These are phyloP conservation scores for Arthroderma sp. DNA, from an alignment of 2,329 filamentous ascomycete genomes.

Conservation along the genomic window DNA sequence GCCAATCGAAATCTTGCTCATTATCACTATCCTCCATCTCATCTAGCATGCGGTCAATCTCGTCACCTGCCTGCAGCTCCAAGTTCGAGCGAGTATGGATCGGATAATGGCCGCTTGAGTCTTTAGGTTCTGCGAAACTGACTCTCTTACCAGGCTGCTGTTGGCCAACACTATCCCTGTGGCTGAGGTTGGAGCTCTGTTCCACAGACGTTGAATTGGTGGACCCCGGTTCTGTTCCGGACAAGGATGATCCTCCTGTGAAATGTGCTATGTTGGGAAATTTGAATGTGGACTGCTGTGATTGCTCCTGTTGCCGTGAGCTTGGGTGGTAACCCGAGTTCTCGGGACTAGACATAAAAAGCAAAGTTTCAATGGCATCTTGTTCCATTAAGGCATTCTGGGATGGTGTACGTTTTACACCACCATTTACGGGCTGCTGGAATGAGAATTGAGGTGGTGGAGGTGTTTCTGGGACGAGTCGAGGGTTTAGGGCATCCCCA, in stretches of 20 bases:
- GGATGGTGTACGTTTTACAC: slow-evolving; percentile 24
- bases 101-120: neutral
- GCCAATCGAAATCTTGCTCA: slow-evolving; percentile 14
- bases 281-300: slow-evolving; percentile 6
- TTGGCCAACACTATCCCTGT: too few species aligned
- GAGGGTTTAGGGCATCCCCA: slow-evolving; percentile 12
- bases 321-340: slow-evolving; percentile 32
- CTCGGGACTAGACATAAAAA: slow-evolving; percentile 39
- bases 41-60: slow-evolving; percentile 20
- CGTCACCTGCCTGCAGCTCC: slow-evolving; percentile 13
- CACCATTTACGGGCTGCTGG: slow-evolving; percentile 14
- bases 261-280: slow-evolving; percentile 6
- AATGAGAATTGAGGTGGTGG: slow-evolving; percentile 17
- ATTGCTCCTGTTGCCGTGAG: slow-evolving; percentile 17
- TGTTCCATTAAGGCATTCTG: slow-evolving; percentile 36
- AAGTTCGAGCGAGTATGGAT: slow-evolving; percentile 4
- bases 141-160: slow-evolving; percentile 5
- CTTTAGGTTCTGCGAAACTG: slow-evolving; percentile 11
- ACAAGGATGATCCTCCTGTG: slow-evolving; percentile 8
- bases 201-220: slow-evolving; percentile 10
- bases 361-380: slow-evolving; percentile 37
- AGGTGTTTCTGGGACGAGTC: slow-evolving; percentile 20
- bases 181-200: neutral
- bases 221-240: slow-evolving; percentile 8
- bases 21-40: slow-evolving; percentile 15